Percentiles rank a stretch among this genome's conserved stretches.
Evolutionary conservation across 345 rosid genomes (phyloP).

Genomic region (Populus nigra): DNA sequence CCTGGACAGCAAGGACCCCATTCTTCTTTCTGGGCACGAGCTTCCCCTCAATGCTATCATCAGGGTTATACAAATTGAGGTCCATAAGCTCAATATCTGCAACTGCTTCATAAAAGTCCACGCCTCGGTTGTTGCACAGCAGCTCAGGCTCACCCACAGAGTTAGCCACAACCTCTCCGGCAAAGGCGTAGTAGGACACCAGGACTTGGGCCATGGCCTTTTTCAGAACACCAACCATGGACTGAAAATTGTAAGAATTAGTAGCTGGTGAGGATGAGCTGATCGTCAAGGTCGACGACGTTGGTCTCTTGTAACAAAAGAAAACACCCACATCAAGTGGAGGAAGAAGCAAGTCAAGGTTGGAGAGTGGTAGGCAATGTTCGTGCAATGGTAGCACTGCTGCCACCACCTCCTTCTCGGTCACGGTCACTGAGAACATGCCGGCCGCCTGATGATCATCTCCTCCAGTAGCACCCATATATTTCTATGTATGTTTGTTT

Average conservation of each 20-base stretch:
- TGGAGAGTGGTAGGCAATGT: constrained; percentile 81
- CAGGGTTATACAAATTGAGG: constrained; percentile 68
- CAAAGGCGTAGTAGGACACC: constrained; percentile 65
- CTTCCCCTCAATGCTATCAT: constrained; percentile 57
- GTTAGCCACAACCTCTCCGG: constrained; percentile 63
- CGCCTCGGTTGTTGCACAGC: constrained; percentile 81
- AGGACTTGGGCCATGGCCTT: constrained; percentile 60
- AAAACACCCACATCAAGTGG: constrained; percentile 55
- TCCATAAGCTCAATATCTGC: constrained; percentile 54
- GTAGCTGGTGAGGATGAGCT: background rate
- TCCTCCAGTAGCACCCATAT: constrained; percentile 5
- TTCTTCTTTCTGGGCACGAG: constrained; percentile 53
- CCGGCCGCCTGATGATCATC: background rate
- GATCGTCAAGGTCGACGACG: too few species aligned
- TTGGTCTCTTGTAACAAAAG: constrained; percentile 55
- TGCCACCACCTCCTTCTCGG: constrained; percentile 55
- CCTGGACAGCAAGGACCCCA: constrained; percentile 79
- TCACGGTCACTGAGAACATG: constrained; percentile 20
- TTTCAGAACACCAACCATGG: constrained; percentile 44
- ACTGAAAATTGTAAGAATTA: constrained; percentile 10
- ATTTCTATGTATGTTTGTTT: background rate
- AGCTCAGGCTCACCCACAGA: constrained; percentile 72
- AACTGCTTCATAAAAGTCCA: constrained; percentile 62
- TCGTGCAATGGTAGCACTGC: constrained; percentile 64
- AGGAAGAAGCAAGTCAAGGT: constrained; percentile 83